Evolutionary conservation across 2,329 filamentous ascomycete species (phyloP), one percentile per base, ranked within the genome.

Genomic region (Aspergillus melleus): DNA sequence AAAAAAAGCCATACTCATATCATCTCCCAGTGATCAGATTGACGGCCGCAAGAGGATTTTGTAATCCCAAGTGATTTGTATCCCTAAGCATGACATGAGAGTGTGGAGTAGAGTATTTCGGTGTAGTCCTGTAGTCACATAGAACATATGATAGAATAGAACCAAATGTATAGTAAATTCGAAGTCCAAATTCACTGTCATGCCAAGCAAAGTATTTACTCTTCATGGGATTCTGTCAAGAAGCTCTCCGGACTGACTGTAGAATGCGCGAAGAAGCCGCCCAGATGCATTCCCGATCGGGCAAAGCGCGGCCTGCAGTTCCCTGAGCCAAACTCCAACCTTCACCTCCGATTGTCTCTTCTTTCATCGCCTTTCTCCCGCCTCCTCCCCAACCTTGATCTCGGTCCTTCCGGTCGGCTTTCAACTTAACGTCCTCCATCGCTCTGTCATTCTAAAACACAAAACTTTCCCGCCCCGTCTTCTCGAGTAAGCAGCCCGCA

Each of bases 231-330:
- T 29, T 29, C 26, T 29, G 26, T 29, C 26, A 29, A 8, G 26
- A 29, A 29, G 26, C 26, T 29, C 26, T 9, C 20, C 11, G n/a
- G 24, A 12, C 9, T 6, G 19, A 42, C 26, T 26, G 42, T 20
- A 39, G n/a, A 55, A 36, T 24, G 47, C 39, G 47, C 39, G 32
- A 42, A 42, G 49, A 44, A 22, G 26, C 26, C 26, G 26, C 32
- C 24, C 22, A 54, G 54, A 55, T 54, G 54, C 24, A 58, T 54
- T 60, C 65, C 65, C 54, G 42, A 68, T 64, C 19, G 56, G 66
- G 66, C 22, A 67, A 68, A 66, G 66, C 65, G 66, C 61, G 36
- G 42, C 55, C 58, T 55, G 59, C 49, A 52, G 36, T 42, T 42
- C 36, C 14, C 36, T n/a, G 36, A 42, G 57, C 56, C 52, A 52